These are phyloP conservation scores for Candida endomychidarum DNA, from an alignment of 805 yeast genomes.

Conservation along the genomic window DNA sequence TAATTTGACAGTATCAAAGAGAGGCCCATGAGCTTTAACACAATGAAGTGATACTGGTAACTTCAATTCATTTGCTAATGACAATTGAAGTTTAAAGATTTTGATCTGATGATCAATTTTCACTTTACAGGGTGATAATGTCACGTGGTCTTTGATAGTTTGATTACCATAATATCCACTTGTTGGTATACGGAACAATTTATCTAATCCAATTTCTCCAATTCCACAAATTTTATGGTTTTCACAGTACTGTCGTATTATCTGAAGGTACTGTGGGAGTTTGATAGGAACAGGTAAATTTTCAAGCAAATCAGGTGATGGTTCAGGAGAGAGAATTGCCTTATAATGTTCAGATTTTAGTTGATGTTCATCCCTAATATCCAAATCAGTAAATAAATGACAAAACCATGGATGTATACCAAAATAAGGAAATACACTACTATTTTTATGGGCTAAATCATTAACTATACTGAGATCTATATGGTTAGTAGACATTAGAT, in stretches of 20 bases:
- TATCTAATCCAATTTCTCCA: slow-evolving; percentile 94
- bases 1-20: slow-evolving; percentile 44
- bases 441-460: slow-evolving; percentile 10
- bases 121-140: slow-evolving; percentile 50
- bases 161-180: slow-evolving; percentile 52
- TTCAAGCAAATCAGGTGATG: slow-evolving; percentile 38
- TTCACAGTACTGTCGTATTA: slow-evolving; percentile 26
- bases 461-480: slow-evolving; percentile 30
- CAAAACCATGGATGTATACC: slow-evolving; percentile 95
- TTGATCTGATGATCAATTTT: slow-evolving; percentile 61
- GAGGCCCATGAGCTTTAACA: slow-evolving; percentile 72
- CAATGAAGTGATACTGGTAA: slow-evolving; percentile 77
- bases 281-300: slow-evolving; percentile 62
- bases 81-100: slow-evolving; percentile 52
- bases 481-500: slow-evolving; percentile 40
- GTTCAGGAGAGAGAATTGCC: slow-evolving; percentile 45
- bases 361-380: slow-evolving; percentile 10
- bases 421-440: slow-evolving; percentile 44
- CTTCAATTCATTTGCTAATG: slow-evolving; percentile 48
- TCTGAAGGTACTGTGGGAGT: slow-evolving; percentile 33
- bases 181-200: slow-evolving; percentile 64
- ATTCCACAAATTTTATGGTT: slow-evolving; percentile 38
- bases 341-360: slow-evolving; percentile 58
- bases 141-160: slow-evolving; percentile 16
- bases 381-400: slow-evolving; percentile 53